Evolutionary conservation across 306 rosid species (phyloP).

Genomic region (Citrullus colocynthis): DNA sequence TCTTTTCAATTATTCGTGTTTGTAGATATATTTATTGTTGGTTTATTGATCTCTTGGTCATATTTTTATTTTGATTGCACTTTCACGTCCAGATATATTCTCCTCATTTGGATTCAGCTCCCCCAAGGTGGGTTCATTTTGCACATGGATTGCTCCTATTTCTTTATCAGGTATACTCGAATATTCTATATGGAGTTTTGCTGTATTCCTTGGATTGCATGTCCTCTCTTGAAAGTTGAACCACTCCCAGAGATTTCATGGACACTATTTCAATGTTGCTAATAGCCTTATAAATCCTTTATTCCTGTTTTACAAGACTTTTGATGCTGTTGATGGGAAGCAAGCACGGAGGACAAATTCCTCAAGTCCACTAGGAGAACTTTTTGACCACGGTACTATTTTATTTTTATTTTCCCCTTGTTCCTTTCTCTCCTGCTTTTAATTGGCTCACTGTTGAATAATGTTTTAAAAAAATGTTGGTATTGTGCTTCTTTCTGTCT

Average conservation of each 20-base stretch:
- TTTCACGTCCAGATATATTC: slow-evolving; percentile 63
- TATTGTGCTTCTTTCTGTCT: slow-evolving; percentile 15
- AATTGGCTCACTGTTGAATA: not conserved
- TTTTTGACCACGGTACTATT: slow-evolving; percentile 76
- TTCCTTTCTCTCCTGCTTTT: not conserved
- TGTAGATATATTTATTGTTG: not conserved
- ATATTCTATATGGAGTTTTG: not conserved
- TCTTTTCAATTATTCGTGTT: not conserved
- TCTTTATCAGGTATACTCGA: slow-evolving; percentile 64
- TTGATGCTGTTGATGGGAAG: slow-evolving; percentile 98
- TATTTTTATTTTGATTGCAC: not conserved
- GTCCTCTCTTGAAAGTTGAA: not conserved
- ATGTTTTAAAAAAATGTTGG: slow-evolving; percentile 15
- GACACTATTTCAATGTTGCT: not conserved
- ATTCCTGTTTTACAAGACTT: slow-evolving; percentile 40
- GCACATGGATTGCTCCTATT: slow-evolving; percentile 90
- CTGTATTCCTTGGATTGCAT: not conserved
- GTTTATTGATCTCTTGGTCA: not conserved
- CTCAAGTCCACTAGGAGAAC: slow-evolving; percentile 94
- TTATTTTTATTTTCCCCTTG: not conserved
- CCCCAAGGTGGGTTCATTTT: slow-evolving; percentile 93
- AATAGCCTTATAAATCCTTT: not conserved
- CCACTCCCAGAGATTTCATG: not conserved
- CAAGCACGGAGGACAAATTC: slow-evolving; percentile 97
- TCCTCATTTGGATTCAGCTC: slow-evolving; percentile 76